These are phyloP conservation scores for Cylindrotheca closterium DNA, from an alignment of 108 stramenopile species.

Conservation along the genomic window DNA sequence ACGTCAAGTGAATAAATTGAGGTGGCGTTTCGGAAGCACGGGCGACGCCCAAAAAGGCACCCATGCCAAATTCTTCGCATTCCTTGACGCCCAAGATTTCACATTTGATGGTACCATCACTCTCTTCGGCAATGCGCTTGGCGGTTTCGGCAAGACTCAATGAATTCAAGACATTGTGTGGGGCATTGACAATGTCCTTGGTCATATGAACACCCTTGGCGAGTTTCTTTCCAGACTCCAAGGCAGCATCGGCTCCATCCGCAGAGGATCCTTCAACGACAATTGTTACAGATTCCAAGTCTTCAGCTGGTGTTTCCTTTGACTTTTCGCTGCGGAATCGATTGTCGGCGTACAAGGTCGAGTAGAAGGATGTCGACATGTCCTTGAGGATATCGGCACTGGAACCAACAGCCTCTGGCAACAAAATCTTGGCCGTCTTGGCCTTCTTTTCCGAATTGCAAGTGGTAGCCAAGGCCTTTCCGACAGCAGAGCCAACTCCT, in stretches of 20 bases:
- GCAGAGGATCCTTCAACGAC: constrained; percentile 32
- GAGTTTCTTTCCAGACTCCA: constrained; percentile 55
- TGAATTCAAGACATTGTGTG: constrained; percentile 95
- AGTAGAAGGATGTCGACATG: constrained; percentile 61
- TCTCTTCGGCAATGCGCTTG: constrained; percentile 68
- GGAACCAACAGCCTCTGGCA: constrained; percentile 41
- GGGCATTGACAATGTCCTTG: constrained; percentile 95
- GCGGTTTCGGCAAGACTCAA: constrained; percentile 84
- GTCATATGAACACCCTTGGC: constrained; percentile 66
- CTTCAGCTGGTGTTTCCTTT: constrained; percentile 61
- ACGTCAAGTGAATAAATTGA: constrained; percentile 95
- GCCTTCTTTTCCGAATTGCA: constrained; percentile 76
- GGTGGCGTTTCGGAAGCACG: constrained; percentile 91
- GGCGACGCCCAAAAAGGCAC: constrained; percentile 91
- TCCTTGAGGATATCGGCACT: constrained; percentile 33
- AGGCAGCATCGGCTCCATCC: constrained; percentile 33
- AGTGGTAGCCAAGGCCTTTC: constrained; percentile 64
- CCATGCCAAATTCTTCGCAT: constrained; percentile 92
- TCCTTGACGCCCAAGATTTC: constrained; percentile 82
- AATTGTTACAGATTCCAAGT: constrained; percentile 56
- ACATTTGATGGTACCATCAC: constrained; percentile 70
- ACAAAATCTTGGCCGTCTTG: constrained; percentile 42
- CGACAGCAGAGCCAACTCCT: constrained; percentile 47
- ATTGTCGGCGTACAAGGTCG: constrained; percentile 75
- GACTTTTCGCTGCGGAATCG: constrained; percentile 78